phyloP scores from a whole-genome alignment of 352 stramenopile species.

The Phytophthora aleatoria region DNA sequence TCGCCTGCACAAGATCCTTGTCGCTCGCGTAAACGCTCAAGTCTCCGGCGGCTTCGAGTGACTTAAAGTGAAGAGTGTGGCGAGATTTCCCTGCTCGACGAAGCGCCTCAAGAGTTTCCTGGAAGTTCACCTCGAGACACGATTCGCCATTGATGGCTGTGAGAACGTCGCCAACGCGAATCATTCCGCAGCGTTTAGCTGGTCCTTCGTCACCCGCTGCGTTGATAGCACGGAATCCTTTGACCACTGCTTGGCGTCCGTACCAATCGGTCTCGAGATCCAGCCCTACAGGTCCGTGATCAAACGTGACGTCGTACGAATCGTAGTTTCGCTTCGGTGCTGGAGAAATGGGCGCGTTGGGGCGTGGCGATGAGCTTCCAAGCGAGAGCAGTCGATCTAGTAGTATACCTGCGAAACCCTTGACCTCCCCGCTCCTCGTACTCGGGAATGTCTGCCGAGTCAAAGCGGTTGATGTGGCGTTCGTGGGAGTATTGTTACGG shows the following conservation, averaged over 20 bases:
- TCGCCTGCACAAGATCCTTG: constrained; percentile 64
- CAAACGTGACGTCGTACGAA: constrained; percentile 74
- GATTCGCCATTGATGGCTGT: constrained; percentile 74
- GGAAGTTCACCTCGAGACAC: constrained; percentile 73
- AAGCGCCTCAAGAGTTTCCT: constrained; percentile 56
- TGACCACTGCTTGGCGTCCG: constrained; percentile 70
- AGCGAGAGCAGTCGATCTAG: constrained; percentile 16
- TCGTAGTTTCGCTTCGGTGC: constrained; percentile 52
- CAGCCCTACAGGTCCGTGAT: constrained; percentile 61
- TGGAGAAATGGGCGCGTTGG: background rate
- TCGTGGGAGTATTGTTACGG: constrained; percentile 32
- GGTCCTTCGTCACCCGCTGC: constrained; percentile 50
- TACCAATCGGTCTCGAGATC: constrained; percentile 83
- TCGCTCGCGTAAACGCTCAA: constrained; percentile 70
- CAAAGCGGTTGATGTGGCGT: constrained; percentile 23
- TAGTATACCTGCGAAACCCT: constrained; percentile 25
- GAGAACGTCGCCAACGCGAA: constrained; percentile 73
- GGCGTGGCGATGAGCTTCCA: constrained; percentile 20
- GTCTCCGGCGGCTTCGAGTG: constrained; percentile 64
- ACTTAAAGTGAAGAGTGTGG: constrained; percentile 81
- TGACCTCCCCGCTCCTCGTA: constrained; percentile 13
- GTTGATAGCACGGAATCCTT: constrained; percentile 62
- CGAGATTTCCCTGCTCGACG: constrained; percentile 42
- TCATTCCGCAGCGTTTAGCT: constrained; percentile 62
- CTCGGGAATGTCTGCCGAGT: constrained; percentile 16